Evolutionary conservation across 441 rosid genomes (phyloP), one percentile per base, ranked within the genome.

Genomic region (Brassica hybrid): DNA sequence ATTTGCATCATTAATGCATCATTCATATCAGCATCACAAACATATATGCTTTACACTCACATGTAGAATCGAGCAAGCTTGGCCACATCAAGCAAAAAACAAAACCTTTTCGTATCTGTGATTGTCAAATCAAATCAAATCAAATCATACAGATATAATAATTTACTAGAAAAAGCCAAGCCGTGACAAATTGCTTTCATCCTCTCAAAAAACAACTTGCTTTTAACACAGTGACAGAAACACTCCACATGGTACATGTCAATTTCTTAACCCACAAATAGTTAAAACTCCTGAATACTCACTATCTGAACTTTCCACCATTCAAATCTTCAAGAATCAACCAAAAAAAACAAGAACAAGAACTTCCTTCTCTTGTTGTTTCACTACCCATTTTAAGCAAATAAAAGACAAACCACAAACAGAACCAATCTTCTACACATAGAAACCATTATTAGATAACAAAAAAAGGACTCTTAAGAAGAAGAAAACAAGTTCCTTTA

Each of bases 171-270:
- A 65, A 56, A 57, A 23, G 54, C 65, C 54, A 59, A 13, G 38
- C 41, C 38, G n/a, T 50, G n/a, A 71, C 48, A 71, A 11, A 54
- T 27, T 70, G 58, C 43, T 12, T 43, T 65, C 61, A 77, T 57
- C 19, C 72, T 57, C 16, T 71, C 14, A n/a, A 14, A 21, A 27
- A 14, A 34, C 63, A 66, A 72, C 67, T 76, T 77, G 71, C 59
- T 7, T 13, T 70, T 63, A 59, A 45, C 76, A 34, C 58, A 67
- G 36, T 60, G 17, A 66, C 69, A 58, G 67, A 58, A 72, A 60
- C 64, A 72, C 50, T 67, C 16, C 81, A 78, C 81, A 78, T 72
- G 77, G 73, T 61, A 67, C 65, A 14, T 72, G 36, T 72, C 73
- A 66, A 65, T 43, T 48, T 25, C 38, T 67, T 67, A 2, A 78